phyloP scores from a whole-genome alignment of 192 early-diverging fungal species.

The Rhizoclosmatium globosum region DNA sequence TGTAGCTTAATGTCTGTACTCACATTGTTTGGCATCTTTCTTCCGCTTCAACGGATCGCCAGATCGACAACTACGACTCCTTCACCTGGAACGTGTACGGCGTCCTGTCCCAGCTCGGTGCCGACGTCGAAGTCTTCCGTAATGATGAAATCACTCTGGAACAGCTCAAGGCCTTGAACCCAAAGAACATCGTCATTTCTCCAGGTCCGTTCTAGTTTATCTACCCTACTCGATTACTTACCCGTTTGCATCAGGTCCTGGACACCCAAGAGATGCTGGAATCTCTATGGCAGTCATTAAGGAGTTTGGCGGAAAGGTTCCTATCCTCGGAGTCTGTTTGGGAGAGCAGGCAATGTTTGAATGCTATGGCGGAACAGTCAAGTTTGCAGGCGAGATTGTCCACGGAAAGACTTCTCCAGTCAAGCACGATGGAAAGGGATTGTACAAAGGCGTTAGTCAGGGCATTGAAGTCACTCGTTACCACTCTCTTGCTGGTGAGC shows the following conservation, averaged over 20 bases:
- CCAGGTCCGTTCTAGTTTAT: conserved; percentile 53
- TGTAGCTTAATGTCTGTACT: not conserved
- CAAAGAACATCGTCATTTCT: conserved; percentile 92
- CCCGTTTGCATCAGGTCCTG: conserved; percentile 66
- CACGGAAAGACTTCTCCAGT: conserved; percentile 96
- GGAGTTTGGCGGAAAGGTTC: conserved; percentile 93
- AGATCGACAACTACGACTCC: conserved; percentile 97
- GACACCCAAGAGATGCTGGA: conserved; percentile 91
- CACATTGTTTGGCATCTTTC: not conserved
- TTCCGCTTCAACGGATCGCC: not conserved
- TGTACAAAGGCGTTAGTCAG: conserved; percentile 87
- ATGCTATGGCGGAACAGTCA: conserved; percentile 92
- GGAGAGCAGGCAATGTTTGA: conserved; percentile 99
- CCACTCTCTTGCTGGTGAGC: conserved; percentile 87
- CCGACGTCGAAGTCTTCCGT: conserved; percentile 89
- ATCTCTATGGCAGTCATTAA: conserved; percentile 88
- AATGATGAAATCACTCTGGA: conserved; percentile 94
- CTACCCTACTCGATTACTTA: not conserved
- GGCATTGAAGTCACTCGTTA: conserved; percentile 91
- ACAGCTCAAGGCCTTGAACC: conserved; percentile 82
- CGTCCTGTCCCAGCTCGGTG: conserved; percentile 90
- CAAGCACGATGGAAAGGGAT: conserved; percentile 88
- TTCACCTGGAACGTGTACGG: conserved; percentile 99
- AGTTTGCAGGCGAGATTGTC: conserved; percentile 93
- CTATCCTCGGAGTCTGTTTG: conserved; percentile 96